Conservation (phyloP, 495 filamentous ascomycete species). For the Aspergillus biplanus region DNA sequence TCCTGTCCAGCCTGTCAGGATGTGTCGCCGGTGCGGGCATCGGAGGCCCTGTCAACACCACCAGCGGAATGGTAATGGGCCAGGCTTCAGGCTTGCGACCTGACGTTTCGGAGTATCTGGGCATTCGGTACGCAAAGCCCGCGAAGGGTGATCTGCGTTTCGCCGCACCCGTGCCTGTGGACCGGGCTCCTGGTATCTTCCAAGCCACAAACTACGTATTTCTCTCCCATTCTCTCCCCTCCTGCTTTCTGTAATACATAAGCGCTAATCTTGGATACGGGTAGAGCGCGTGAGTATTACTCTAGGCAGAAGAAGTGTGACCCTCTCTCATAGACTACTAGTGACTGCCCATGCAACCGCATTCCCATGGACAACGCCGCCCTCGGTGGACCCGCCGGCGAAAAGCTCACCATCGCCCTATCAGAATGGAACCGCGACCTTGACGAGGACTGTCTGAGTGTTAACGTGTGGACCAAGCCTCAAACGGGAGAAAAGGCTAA, state of each 20-base stretch:
- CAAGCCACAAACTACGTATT: constrained; percentile 31
- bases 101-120: constrained; percentile 50
- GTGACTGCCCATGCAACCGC: constrained; percentile 18
- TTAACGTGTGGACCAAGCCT: constrained; percentile 43
- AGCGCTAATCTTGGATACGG: neutral
- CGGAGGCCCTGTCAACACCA: constrained; percentile 23
- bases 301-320: neutral
- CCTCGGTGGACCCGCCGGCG: constrained; percentile 19
- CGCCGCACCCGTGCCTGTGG: constrained; percentile 29
- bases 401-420: constrained; percentile 18
- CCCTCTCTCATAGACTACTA: constrained; percentile 2
- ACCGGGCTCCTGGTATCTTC: constrained; percentile 10
- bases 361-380: constrained; percentile 24
- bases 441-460: constrained; percentile 41
- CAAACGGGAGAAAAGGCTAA: constrained; percentile 32
- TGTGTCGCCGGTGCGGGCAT: constrained; percentile 8
- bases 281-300: neutral
- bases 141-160: constrained; percentile 34
- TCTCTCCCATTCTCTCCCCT: neutral
- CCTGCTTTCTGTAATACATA: neutral
- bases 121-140: constrained; percentile 45
- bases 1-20: neutral
- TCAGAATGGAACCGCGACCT: constrained; percentile 22
- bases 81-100: constrained; percentile 40
- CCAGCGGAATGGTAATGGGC: constrained; percentile 45